These are phyloP conservation scores for Lichtheimia corymbifera DNA, from an alignment of 371 early-diverging fungal genomes.

Conservation along the genomic window DNA sequence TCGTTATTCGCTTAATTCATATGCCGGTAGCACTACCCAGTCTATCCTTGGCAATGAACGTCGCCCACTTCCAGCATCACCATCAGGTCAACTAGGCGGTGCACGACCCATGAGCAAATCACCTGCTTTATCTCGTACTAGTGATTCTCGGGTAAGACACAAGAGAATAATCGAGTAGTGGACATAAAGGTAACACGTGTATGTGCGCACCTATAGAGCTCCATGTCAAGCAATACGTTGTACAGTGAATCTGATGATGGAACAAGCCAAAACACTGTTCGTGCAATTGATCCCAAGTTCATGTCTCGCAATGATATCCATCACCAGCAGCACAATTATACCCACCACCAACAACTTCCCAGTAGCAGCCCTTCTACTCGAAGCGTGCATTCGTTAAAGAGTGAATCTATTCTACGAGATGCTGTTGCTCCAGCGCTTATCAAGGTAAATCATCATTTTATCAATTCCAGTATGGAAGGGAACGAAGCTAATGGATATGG, in stretches of 20 bases:
- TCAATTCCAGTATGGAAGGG: background rate
- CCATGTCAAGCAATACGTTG: slow-evolving; percentile 15
- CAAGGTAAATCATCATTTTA: slow-evolving; percentile 25
- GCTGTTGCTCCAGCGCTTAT: slow-evolving; percentile 36
- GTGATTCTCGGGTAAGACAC: slow-evolving; percentile 2
- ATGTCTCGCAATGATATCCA: slow-evolving; percentile 11
- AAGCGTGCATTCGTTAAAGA: slow-evolving; percentile 29
- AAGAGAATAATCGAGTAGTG: slow-evolving; percentile 10
- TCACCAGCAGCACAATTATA: slow-evolving; percentile 14
- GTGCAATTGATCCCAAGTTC: slow-evolving; percentile 26
- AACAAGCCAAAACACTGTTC: slow-evolving; percentile 37
- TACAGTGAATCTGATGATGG: slow-evolving; percentile 22
- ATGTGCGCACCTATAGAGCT: background rate
- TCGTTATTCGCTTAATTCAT: slow-evolving; percentile 29
- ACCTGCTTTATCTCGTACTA: background rate
- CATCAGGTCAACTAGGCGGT: background rate
- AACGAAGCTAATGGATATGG: background rate
- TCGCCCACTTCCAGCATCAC: slow-evolving; percentile 4
- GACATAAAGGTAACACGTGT: background rate
- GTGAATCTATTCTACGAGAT: slow-evolving; percentile 33
- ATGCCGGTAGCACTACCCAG: slow-evolving; percentile 10
- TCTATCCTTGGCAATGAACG: slow-evolving; percentile 8
- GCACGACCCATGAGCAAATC: background rate
- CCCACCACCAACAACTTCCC: slow-evolving; percentile 23
- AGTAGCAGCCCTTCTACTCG: slow-evolving; percentile 32